Percentiles rank a stretch among this genome's conserved stretches.
Evolutionary conservation across 1,284 basidiomycete genomes (phyloP).

Genomic region (Rhodotorula sp.): DNA sequence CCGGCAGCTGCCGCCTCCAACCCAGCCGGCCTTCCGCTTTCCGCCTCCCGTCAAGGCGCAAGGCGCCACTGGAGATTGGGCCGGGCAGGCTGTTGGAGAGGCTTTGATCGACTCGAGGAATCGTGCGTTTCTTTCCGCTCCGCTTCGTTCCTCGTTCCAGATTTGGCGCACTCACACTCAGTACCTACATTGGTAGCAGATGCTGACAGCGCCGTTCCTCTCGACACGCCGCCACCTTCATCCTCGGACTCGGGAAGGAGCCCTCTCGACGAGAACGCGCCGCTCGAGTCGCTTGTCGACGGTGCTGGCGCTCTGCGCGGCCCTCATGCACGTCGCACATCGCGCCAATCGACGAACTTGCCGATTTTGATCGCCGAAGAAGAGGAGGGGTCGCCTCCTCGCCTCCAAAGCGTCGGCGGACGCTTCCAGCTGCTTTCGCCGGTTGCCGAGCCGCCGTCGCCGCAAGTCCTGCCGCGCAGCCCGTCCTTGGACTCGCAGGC

Average conservation of each 20-base stretch:
- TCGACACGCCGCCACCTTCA: slow-evolving; percentile 19
- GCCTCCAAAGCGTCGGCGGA: no score
- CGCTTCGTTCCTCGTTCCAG: no score
- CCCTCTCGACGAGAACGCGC: no score
- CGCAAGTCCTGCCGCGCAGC: not conserved
- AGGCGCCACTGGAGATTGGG: not conserved
- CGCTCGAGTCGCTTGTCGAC: no score
- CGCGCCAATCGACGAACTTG: slow-evolving; percentile 12
- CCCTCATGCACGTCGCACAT: not conserved
- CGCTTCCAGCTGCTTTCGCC: slow-evolving; percentile 8
- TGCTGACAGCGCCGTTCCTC: slow-evolving; percentile 1
- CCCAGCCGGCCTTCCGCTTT: slow-evolving; percentile 27
- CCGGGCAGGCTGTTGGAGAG: no score
- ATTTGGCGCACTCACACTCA: no score
- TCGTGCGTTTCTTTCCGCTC: not conserved
- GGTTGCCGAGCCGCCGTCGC: not conserved
- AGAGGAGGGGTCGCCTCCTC: not conserved
- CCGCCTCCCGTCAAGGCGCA: slow-evolving; percentile 1
- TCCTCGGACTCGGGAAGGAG: slow-evolving; percentile 9
- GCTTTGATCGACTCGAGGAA: not conserved
- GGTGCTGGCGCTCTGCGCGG: no score
- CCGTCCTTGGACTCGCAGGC: not conserved
- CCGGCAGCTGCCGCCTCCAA: not conserved
- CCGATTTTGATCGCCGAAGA: slow-evolving; percentile 22
- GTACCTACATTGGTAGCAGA: no score